Base-by-base conservation (phyloP, 1,284 basidiomycete genomes). In the Hemileia vastatrix region DNA sequence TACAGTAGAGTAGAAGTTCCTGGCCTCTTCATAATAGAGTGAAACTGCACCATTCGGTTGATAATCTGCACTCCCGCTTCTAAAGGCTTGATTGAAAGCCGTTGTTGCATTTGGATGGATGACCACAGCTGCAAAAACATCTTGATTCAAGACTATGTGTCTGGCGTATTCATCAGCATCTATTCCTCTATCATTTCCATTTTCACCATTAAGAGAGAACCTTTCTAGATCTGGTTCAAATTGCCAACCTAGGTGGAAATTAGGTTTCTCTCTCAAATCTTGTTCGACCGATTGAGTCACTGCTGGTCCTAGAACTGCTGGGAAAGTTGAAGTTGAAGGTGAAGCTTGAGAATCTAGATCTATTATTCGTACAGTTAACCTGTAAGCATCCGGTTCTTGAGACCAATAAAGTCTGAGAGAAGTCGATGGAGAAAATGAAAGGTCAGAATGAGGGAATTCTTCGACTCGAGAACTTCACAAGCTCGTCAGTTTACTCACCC, bases 21-120 rank as follows among this genome's bases (percentile, higher is more conserved):
- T 62, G 1, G 72, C 67, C 66, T 76, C 74, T 54, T 69, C 66
- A 65, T 71, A 74, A 47, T 70, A 61, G 59, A 74, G 68, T 6
- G 69, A 69, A 45, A 73, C 71, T 9, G 71, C 68, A 9, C 73
- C 73, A 23, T 60, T 24, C 5, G 64, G 58, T 62, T 62, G 56
- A 36, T 43, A 62, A 21, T 51, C 23, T 24, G 47, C 40, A 67
- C 67, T 68, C 51, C 73, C 74, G 67, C 53, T 68, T 63, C 66
- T 62, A 27, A 68, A 69, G 5, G 66, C 66, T 15, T 66, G 67
- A 8, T 72, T 51, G 4, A 72, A 71, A 6, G 61, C 36, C 67
- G 67, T 66, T 13, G 74, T 76, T 19, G 74, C 74, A 66, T 76
- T 76, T 5, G 71, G 68, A 64, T 72, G 71, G 43, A 76, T 63